Evolutionary conservation across 2,329 filamentous ascomycete species (phyloP).

Genomic region (Trichoderma citrinoviride): DNA sequence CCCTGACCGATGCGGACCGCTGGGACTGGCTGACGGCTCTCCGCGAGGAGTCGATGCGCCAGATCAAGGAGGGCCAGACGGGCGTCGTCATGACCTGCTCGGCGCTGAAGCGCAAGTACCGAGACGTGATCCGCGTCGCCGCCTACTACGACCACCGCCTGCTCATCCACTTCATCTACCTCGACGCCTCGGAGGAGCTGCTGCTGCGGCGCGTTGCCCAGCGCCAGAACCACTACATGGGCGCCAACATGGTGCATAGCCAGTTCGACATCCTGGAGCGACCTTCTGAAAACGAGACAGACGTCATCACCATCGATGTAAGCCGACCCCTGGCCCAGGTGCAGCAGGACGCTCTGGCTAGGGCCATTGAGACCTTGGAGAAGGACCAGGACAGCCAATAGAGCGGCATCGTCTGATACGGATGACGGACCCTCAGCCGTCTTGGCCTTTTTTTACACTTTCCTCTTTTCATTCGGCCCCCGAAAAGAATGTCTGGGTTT

Average conservation of each 20-base stretch:
- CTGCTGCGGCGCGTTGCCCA: constrained; percentile 72
- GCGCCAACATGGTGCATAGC: constrained; percentile 89
- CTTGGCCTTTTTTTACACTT: not conserved
- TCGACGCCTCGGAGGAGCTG: constrained; percentile 72
- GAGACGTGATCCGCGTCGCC: constrained; percentile 82
- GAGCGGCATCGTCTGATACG: not conserved
- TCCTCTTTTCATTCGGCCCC: not conserved
- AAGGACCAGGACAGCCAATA: constrained; percentile 28
- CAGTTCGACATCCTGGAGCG: constrained; percentile 87
- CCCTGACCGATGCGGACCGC: constrained; percentile 86
- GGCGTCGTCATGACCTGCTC: constrained; percentile 96
- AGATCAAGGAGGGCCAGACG: constrained; percentile 54
- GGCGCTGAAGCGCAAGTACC: constrained; percentile 94
- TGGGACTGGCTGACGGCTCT: constrained; percentile 94
- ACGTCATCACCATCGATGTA: constrained; percentile 71
- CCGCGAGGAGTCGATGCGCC: constrained; percentile 63
- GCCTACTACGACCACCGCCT: constrained; percentile 71
- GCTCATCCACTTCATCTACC: constrained; percentile 89
- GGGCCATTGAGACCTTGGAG: constrained; percentile 53
- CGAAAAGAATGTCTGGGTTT: not conserved
- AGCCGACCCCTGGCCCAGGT: constrained; percentile 58
- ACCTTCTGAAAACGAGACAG: constrained; percentile 66
- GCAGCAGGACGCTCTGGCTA: constrained; percentile 56
- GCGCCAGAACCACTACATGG: constrained; percentile 90
- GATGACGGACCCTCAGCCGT: not conserved